Conservation (phyloP, 148 eudicot species). For the Fagopyrum homotropicum region DNA sequence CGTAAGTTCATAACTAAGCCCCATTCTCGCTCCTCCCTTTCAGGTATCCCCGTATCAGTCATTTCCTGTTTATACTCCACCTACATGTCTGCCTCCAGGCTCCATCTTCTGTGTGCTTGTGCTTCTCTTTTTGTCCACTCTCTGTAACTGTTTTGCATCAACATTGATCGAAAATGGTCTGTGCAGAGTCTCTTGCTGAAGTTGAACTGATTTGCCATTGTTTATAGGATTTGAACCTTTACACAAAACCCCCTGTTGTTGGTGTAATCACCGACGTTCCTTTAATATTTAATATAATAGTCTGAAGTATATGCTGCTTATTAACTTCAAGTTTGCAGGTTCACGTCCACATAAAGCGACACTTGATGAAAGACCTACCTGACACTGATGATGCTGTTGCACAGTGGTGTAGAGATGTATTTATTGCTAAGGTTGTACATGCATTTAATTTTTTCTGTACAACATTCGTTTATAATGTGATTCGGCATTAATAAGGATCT, state of each 20-base stretch:
- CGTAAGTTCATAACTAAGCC: no score
- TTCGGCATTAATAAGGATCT: neutral
- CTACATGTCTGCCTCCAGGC: neutral
- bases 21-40: neutral
- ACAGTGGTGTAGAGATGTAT: constrained; percentile 89
- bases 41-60: neutral
- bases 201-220: no score
- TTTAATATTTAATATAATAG: no score
- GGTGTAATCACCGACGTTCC: no score
- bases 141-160: neutral
- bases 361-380: constrained; percentile 77
- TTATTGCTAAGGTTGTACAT: constrained; percentile 62
- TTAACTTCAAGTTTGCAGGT: constrained; percentile 36
- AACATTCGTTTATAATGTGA: neutral
- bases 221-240: no score
- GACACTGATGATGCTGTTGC: constrained; percentile 83
- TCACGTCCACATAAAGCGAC: constrained; percentile 81
- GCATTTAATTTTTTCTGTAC: neutral
- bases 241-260: no score
- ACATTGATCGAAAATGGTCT: neutral
- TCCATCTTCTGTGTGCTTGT: neutral
- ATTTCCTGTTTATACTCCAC: neutral
- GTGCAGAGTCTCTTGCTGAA: neutral
- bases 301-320: neutral
- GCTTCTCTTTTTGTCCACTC: neutral